Conservation (phyloP, 2,329 filamentous ascomycete species). For the Botrytis sinoallii region DNA sequence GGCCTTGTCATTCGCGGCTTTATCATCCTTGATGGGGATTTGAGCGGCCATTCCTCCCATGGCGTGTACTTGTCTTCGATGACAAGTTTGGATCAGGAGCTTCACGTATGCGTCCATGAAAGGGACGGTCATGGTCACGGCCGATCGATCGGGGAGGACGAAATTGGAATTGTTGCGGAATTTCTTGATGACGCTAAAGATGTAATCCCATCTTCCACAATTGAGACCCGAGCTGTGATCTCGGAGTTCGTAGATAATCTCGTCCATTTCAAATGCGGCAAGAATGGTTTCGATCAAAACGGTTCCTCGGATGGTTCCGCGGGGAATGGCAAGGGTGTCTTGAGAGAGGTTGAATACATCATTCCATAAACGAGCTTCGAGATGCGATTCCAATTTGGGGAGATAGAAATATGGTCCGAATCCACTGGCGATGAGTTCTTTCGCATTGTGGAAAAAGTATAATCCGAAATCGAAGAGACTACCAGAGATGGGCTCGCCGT, state of each 20-base stretch:
- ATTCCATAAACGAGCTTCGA: constrained; percentile 97
- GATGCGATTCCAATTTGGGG: constrained; percentile 96
- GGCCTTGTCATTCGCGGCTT: constrained; percentile 83
- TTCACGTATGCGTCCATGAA: constrained; percentile 99
- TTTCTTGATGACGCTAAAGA: constrained; percentile 99
- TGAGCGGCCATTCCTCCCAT: constrained; percentile 99
- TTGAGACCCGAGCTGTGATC: constrained; percentile 96
- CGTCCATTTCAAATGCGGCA: constrained; percentile 99
- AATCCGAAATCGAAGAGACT: constrained; percentile 95
- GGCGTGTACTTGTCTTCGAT: constrained; percentile 93
- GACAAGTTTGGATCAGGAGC: constrained; percentile 96
- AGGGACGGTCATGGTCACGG: constrained; percentile 95
- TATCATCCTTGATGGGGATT: constrained; percentile 96
- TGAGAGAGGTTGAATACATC: constrained; percentile 95
- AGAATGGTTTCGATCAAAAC: constrained; percentile 98
- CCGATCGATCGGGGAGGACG: constrained; percentile 84
- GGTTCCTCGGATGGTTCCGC: constrained; percentile 90
- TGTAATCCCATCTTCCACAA: constrained; percentile 99
- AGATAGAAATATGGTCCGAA: constrained; percentile 96
- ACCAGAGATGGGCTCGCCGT: constrained; percentile 91
- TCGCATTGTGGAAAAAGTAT: constrained; percentile 98
- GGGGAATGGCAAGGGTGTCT: constrained; percentile 84
- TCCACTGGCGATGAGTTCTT: constrained; percentile 79
- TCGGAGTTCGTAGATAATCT: constrained; percentile 98
- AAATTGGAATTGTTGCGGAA: constrained; percentile 95